A percentile compares a stretch with the other conserved stretches of the same genome.
These are phyloP conservation scores for Hydrangea macrophylla DNA, from an alignment of 148 eudicot species.

Conservation along the genomic window DNA sequence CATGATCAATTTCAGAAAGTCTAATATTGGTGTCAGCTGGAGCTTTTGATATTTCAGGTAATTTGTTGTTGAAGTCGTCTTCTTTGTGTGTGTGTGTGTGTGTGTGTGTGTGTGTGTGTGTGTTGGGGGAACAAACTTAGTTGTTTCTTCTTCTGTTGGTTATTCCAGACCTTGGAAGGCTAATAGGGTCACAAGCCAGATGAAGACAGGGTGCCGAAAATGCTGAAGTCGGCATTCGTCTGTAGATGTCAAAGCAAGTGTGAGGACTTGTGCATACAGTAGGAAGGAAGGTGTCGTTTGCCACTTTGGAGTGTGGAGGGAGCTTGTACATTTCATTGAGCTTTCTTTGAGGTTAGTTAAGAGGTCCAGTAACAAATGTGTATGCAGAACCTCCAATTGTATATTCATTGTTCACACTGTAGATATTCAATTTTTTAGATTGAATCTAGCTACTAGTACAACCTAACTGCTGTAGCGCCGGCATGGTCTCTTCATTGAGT, in stretches of 20 bases:
- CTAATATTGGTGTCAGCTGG: constrained; percentile 9
- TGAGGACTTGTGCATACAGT: constrained; percentile 4
- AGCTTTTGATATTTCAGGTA: constrained; percentile 9
- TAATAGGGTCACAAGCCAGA: background rate
- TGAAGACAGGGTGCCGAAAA: background rate
- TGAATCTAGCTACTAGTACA: too few relatives aligned
- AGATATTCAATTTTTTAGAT: background rate
- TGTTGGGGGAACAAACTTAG: too few relatives aligned
- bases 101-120: too few relatives aligned
- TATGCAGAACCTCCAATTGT: background rate
- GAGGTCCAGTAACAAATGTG: background rate
- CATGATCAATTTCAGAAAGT: constrained; percentile 49
- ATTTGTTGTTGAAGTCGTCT: background rate
- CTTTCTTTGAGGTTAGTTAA: constrained; percentile 9
- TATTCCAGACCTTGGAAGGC: background rate
- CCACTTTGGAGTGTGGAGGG: background rate
- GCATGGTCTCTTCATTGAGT: too few relatives aligned
- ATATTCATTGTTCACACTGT: background rate
- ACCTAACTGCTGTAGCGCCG: too few relatives aligned
- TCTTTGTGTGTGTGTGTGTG: too few relatives aligned
- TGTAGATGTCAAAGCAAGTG: background rate
- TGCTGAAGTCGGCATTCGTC: background rate
- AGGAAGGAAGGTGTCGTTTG: constrained; percentile 14
- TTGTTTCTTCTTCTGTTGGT: background rate
- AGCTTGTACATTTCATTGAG: constrained; percentile 15